Base-by-base conservation (phyloP, 2,329 filamentous ascomycete genomes). In the Fusarium goolgardi region DNA sequence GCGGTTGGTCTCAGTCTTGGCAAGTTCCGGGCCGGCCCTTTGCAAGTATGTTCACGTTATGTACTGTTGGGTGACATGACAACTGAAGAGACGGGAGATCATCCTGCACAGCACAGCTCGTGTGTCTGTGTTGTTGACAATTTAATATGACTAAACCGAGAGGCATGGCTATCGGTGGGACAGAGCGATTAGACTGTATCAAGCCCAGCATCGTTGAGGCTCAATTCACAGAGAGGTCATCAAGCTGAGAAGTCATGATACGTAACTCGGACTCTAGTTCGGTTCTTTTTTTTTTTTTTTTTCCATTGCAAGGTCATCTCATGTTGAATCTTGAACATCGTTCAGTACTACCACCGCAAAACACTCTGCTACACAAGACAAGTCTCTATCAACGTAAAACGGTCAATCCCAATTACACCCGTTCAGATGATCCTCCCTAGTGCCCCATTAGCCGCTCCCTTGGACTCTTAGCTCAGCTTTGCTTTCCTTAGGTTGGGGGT, bases 11-110 rank as follows among this genome's bases (percentile, higher is more conserved):
- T 35, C 49, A 13, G 25, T 34, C 32, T 20, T 27, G 23, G 23
- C 27, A 8, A n/a, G 23, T 32, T 32, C 41, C 56, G 59, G 61
- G 37, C 58, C 45, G 61, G 61, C 59, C 61, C 59, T 64, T 47
- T 51, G 18, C 21, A 45, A 45, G 43, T 29, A 21, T 45, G 27
- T 21, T 45, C 25, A 31, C 16, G 37, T 59, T 39, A n/a, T n/a
- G n/a, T n/a, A 20, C 31, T 40, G 27, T 47, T 41, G 47, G 53
- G 39, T 63, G 51, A 58, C 45, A 63, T 40, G 47, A 40, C 27
- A 45, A 18, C 37, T 57, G 23, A 12, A 50, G 29, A 39, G 31
- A 44, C 60, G 60, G 52, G 45, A 64, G 43, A 41, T 31, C 40
- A 25, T 13, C 52, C 45, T 29, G 27, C 20, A 64, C 23, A 29